These are phyloP conservation scores for Didymella segeticola DNA, from an alignment of 2,329 filamentous ascomycete species.

Conservation along the genomic window DNA sequence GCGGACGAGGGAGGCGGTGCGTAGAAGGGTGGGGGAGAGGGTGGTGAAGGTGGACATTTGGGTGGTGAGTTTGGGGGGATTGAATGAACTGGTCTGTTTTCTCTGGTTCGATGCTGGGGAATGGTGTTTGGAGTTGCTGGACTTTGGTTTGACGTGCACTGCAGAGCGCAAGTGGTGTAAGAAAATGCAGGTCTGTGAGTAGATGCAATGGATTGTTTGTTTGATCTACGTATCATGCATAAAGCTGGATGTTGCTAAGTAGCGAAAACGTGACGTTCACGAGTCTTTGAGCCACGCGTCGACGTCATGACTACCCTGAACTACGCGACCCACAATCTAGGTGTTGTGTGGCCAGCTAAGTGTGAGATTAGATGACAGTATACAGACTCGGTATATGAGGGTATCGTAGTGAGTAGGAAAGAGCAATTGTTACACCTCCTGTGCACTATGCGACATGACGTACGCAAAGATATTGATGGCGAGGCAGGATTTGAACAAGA, in stretches of 20 bases:
- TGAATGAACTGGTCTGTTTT: not conserved
- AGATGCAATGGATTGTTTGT: too few relatives aligned
- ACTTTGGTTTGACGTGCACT: not conserved
- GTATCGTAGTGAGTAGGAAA: too few relatives aligned
- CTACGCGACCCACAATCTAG: constrained; percentile 6
- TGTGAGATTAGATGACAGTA: not conserved
- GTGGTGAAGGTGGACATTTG: not conserved
- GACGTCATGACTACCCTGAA: constrained; percentile 35
- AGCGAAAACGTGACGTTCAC: constrained; percentile 14
- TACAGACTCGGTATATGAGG: too few relatives aligned
- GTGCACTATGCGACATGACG: too few relatives aligned
- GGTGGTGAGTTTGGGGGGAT: not conserved
- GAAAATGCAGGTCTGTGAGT: too few relatives aligned
- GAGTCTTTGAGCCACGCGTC: constrained; percentile 4
- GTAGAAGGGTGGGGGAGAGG: constrained; percentile 23
- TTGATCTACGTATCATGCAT: not conserved
- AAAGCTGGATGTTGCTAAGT: not conserved
- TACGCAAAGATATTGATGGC: not conserved
- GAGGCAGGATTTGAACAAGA: not conserved
- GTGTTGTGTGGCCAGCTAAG: constrained; percentile 14
- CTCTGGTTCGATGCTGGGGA: not conserved
- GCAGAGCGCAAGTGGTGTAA: too few relatives aligned
- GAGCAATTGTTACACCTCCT: too few relatives aligned
- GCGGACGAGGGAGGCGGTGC: constrained; percentile 15
- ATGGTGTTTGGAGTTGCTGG: not conserved